Evolutionary conservation across 2,329 filamentous ascomycete genomes (phyloP), one percentile per base, ranked within the genome.

Genomic region (Xylariaceae sp.): DNA sequence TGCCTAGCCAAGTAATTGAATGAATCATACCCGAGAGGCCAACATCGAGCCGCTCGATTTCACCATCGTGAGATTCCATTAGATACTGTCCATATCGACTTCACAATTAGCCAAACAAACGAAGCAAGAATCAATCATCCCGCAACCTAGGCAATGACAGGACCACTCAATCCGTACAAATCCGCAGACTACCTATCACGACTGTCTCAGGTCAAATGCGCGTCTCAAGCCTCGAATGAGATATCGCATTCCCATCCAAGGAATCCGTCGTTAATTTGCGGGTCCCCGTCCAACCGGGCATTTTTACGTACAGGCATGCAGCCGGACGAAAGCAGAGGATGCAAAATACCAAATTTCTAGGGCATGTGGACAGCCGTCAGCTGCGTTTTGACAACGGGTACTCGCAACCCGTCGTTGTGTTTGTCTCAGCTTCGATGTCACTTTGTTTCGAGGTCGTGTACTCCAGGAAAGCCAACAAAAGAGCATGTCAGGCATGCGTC

Each of bases 141-240:
- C 37, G 23, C 23, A 30, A 30, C 23, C 23, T 4, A 30, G 23
- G 23, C 23, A 30, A 30, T 42, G 37, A 10, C 37, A 42, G 11
- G 37, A 42, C 8, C 37, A 42, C 11, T 1, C 11, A 39, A 9
- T 9, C 11, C 37, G 37, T 10, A 39, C 4, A 8, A 42, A 42
- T 2, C 4, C 2, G 23, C 23, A 30, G 4, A 30, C 23, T 30
- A 4, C 23, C 23, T 30, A 5, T 30, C 23, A 30, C 23, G 23
- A 30, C 23, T 35, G 49, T 51, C 49, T 51, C 49, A 51, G 11
- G 15, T 8, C 15, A 35, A 7, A 55, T 49, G 52, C 35, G 53
- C 52, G 59, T 61, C 56, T 56, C 59, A 53, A n/a, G 35, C n/a
- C 48, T 42, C 39, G 37, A 54, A 57, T 51, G 44, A 49, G 58